Percentiles rank a stretch among this genome's conserved stretches.
Evolutionary conservation across 2,329 filamentous ascomycete genomes (phyloP).

Genomic region (Penicillium sp.): DNA sequence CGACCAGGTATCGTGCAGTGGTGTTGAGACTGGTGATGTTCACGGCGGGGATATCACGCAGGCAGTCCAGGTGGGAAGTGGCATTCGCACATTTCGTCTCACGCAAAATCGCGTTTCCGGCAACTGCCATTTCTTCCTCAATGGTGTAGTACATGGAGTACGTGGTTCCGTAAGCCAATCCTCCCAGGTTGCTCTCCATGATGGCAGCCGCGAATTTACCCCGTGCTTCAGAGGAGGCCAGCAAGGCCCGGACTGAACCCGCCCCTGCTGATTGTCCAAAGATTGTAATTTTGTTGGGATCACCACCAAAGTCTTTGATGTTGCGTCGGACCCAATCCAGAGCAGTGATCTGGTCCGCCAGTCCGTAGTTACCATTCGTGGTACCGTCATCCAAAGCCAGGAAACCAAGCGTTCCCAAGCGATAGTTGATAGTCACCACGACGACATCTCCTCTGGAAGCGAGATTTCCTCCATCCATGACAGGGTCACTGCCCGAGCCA

Average conservation of each 20-base stretch:
- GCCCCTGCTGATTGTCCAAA: conserved; percentile 49
- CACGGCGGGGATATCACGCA: conserved; percentile 27
- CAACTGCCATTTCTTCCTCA: conserved; percentile 44
- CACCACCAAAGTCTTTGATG: conserved; percentile 45
- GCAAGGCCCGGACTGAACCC: conserved; percentile 51
- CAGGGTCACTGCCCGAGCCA: conserved; percentile 37
- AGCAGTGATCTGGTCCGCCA: conserved; percentile 48
- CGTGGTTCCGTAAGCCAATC: conserved; percentile 53
- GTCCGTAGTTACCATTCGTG: conserved; percentile 51
- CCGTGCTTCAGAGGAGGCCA: conserved; percentile 20
- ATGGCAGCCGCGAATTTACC: conserved; percentile 18
- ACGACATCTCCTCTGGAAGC: conserved; percentile 56
- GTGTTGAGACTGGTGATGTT: conserved; percentile 7
- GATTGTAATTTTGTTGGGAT: conserved; percentile 43
- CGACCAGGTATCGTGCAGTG: conserved; percentile 16
- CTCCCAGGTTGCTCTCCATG: conserved; percentile 44
- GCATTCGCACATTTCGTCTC: conserved; percentile 49
- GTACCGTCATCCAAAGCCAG: conserved; percentile 51
- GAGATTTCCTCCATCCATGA: conserved; percentile 50
- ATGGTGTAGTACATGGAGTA: conserved; percentile 57
- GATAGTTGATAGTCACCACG: conserved; percentile 56
- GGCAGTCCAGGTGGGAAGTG: conserved; percentile 43
- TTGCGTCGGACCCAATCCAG: conserved; percentile 45
- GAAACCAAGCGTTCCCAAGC: conserved; percentile 54
- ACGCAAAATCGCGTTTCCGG: conserved; percentile 47